phyloP scores from a whole-genome alignment of 495 filamentous ascomycete genomes.

The Lasiosphaeria ovina region DNA sequence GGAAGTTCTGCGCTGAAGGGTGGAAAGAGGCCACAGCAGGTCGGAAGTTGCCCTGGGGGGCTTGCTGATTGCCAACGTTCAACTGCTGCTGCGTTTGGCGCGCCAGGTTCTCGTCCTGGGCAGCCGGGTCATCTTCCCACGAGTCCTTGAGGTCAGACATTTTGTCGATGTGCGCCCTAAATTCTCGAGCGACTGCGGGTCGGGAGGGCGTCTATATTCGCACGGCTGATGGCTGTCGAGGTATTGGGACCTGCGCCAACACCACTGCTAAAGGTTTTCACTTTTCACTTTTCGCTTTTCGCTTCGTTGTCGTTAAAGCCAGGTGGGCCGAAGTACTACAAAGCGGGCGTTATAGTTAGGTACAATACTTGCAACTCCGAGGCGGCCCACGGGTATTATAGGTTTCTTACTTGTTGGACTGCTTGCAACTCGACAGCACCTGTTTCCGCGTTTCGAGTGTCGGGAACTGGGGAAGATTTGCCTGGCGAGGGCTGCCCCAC shows the following conservation, averaged over 20 bases:
- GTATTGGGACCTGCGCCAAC: neutral
- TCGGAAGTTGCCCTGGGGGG: constrained; percentile 55
- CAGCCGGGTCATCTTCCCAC: constrained; percentile 93
- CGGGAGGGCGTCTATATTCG: neutral
- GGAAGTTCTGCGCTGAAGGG: constrained; percentile 72
- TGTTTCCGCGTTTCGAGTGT: constrained; percentile 4
- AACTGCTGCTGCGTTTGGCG: constrained; percentile 75
- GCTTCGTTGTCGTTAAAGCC: no score
- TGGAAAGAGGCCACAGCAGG: constrained; percentile 79
- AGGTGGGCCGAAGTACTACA: no score
- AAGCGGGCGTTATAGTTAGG: no score
- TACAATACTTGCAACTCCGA: no score
- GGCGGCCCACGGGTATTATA: no score
- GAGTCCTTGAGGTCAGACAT: constrained; percentile 81
- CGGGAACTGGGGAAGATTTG: constrained; percentile 16
- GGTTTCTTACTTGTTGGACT: neutral
- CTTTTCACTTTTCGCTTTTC: no score
- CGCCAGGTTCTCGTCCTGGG: constrained; percentile 81
- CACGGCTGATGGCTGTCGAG: neutral
- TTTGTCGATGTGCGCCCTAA: constrained; percentile 28
- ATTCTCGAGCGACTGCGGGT: neutral
- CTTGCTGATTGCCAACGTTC: constrained; percentile 60
- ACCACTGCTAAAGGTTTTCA: no score
- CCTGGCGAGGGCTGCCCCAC: constrained; percentile 28
- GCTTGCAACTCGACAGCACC: neutral